Conservation (phyloP, 345 rosid genomes). For the Salix viminalis region DNA sequence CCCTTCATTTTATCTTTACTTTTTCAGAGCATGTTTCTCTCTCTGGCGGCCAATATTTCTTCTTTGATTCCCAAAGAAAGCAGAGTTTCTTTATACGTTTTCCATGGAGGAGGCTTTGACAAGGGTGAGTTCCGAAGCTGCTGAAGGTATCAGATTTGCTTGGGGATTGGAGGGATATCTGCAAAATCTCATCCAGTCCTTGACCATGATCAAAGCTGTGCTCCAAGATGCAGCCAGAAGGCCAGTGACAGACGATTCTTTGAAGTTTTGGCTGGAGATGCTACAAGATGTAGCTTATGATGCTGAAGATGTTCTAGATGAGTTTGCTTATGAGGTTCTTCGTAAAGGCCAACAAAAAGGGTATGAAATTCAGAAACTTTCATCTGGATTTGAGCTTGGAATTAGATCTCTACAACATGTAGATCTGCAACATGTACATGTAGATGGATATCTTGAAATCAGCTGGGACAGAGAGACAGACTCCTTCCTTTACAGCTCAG, state of each 20-base stretch:
- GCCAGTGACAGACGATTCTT: not conserved
- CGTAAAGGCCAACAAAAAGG: not conserved
- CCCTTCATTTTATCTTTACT: no score
- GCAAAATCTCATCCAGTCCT: not conserved
- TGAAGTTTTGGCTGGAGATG: not conserved
- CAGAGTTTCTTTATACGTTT: not conserved
- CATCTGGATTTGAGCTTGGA: not conserved
- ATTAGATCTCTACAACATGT: not conserved
- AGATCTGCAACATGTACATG: no score
- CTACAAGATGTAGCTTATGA: conserved; percentile 7
- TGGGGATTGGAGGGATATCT: not conserved
- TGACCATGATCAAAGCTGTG: not conserved
- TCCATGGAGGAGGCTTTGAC: not conserved
- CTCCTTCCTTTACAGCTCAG: not conserved
- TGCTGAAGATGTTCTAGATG: not conserved
- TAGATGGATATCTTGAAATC: not conserved
- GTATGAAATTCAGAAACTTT: not conserved
- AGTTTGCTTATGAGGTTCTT: not conserved
- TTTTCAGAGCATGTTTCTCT: no score
- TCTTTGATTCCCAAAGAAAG: no score
- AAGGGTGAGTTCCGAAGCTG: not conserved
- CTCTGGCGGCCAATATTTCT: no score
- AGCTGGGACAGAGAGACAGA: not conserved
- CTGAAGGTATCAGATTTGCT: not conserved
- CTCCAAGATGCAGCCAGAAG: not conserved